Conservation (phyloP, 148 eudicot genomes). For the Rhododendron mucronatum region DNA sequence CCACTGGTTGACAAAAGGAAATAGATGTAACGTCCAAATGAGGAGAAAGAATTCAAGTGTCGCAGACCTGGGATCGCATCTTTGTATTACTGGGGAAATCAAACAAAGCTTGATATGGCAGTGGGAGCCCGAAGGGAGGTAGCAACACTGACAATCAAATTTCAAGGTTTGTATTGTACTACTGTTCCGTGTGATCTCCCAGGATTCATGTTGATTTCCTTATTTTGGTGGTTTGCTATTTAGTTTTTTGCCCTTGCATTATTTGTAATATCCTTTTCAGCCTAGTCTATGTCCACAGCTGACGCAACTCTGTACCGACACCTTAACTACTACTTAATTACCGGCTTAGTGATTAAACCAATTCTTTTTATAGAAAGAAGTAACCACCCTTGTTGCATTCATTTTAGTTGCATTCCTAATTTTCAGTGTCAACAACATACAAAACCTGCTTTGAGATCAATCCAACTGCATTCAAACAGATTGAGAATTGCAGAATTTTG, state of each 20-base stretch:
- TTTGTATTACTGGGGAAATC: slow-evolving; percentile 33
- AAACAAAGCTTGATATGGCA: slow-evolving; percentile 28
- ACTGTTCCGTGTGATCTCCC: background rate
- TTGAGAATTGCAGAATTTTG: background rate
- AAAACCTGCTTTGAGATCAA: background rate
- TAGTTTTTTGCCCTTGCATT: background rate
- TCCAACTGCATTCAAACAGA: background rate
- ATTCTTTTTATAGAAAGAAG: background rate
- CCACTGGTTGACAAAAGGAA: slow-evolving; percentile 35
- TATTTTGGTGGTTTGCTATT: no score
- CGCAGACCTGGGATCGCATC: slow-evolving; percentile 40
- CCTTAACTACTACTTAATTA: no score
- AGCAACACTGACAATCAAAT: slow-evolving; percentile 28
- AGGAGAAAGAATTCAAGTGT: background rate
- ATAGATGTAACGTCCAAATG: background rate
- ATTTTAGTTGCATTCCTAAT: background rate
- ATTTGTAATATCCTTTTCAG: background rate
- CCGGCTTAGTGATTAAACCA: background rate
- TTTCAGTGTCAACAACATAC: background rate
- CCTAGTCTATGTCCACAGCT: no score
- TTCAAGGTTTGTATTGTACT: background rate
- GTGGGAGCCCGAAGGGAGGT: slow-evolving; percentile 50
- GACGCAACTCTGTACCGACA: no score
- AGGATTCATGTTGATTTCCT: background rate
- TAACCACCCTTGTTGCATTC: background rate